Evolutionary conservation across 2,329 filamentous ascomycete genomes (phyloP).

Genomic region (Colletotrichum theobromicola): DNA sequence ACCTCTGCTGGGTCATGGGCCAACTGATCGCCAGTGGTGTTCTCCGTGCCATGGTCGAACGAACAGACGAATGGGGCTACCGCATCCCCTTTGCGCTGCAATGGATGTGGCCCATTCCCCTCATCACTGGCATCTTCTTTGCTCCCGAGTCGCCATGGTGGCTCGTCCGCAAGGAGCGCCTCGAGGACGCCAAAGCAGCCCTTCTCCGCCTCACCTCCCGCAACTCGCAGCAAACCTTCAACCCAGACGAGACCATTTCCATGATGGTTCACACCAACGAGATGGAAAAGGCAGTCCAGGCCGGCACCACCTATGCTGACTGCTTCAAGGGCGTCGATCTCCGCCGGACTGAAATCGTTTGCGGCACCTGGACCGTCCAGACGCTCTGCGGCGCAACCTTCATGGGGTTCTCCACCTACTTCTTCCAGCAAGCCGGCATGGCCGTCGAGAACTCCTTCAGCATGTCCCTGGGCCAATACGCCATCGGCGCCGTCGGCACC

Average conservation of each 20-base stretch:
- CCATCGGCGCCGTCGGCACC: slow-evolving; percentile 50
- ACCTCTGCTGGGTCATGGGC: slow-evolving; percentile 56
- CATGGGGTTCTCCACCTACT: slow-evolving; percentile 40
- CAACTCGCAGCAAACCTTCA: slow-evolving; percentile 35
- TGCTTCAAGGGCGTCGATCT: slow-evolving; percentile 53
- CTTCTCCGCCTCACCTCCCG: slow-evolving; percentile 41
- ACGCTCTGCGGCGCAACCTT: slow-evolving; percentile 44
- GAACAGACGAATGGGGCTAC: slow-evolving; percentile 47
- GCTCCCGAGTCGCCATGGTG: slow-evolving; percentile 58
- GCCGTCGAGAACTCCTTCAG: slow-evolving; percentile 40
- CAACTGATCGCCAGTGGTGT: slow-evolving; percentile 51
- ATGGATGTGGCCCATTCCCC: slow-evolving; percentile 53
- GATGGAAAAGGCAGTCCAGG: slow-evolving; percentile 44
- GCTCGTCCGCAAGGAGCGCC: slow-evolving; percentile 45
- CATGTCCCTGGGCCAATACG: slow-evolving; percentile 46
- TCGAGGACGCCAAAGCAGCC: slow-evolving; percentile 43
- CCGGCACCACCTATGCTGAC: slow-evolving; percentile 49
- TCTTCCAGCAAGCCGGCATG: slow-evolving; percentile 49
- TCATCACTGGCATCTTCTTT: slow-evolving; percentile 46
- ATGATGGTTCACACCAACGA: slow-evolving; percentile 59
- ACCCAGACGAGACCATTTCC: slow-evolving; percentile 49
- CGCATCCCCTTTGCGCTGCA: slow-evolving; percentile 55
- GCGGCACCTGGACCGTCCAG: slow-evolving; percentile 44
- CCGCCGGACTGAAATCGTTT: slow-evolving; percentile 50
- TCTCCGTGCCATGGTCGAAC: slow-evolving; percentile 42